Percentiles rank a stretch among this genome's conserved stretches.
These are phyloP conservation scores for Chimonanthus salicifolius DNA, from an alignment of 164 flowering plant species.

Conservation along the genomic window DNA sequence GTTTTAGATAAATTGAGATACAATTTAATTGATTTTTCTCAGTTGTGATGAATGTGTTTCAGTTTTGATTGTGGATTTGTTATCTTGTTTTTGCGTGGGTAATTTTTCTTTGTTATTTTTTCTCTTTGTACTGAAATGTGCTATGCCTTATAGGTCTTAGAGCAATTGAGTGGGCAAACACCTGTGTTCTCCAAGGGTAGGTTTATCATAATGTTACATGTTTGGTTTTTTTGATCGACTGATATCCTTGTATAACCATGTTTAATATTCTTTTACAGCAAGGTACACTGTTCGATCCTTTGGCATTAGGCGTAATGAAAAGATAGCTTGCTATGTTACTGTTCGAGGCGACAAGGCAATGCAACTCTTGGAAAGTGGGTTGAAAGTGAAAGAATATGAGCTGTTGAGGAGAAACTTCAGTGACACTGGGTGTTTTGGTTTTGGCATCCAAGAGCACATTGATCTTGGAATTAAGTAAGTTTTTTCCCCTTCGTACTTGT, in stretches of 20 bases:
- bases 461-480: conserved; percentile 69
- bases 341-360: conserved; percentile 21
- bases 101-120: no score
- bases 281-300: conserved; percentile 14
- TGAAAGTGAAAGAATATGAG: conserved; percentile 72
- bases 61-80: no score
- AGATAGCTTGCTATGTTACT: conserved; percentile 14
- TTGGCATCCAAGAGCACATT: conserved; percentile 70
- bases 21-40: no score
- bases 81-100: no score
- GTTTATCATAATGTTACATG: background rate
- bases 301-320: conserved; percentile 14
- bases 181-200: conserved; percentile 6
- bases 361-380: conserved; percentile 63
- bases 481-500: background rate
- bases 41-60: no score
- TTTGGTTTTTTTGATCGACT: background rate
- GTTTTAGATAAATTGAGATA: no score
- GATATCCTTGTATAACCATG: background rate
- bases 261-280: conserved; percentile 3
- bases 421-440: conserved; percentile 69
- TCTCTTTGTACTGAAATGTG: background rate
- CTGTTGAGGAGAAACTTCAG: conserved; percentile 58
- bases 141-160: background rate
- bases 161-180: background rate